Conservation (phyloP, 225 moss, liverwort and hornwort genomes). For the Takakia lepidozioides region DNA sequence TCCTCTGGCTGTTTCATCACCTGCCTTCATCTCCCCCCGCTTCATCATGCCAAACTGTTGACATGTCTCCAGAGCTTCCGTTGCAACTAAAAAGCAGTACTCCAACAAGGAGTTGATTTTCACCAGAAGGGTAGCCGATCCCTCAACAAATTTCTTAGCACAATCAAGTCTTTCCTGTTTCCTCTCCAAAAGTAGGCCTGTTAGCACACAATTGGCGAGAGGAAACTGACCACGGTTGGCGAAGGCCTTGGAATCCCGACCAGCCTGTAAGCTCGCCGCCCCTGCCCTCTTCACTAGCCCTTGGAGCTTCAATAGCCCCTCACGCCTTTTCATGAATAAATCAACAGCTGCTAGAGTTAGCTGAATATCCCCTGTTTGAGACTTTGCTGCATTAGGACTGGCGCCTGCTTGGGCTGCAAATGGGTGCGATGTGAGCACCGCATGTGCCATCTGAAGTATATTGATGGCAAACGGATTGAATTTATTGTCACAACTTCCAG, state of each 20-base stretch:
- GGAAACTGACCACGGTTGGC: constrained; percentile 8
- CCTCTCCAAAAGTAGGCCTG: constrained; percentile 11
- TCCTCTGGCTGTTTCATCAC: constrained; percentile 7
- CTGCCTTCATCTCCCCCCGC: no score
- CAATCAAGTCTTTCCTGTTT: constrained; percentile 10
- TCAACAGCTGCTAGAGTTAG: constrained; percentile 19
- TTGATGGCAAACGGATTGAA: constrained; percentile 22
- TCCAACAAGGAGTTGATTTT: constrained; percentile 20
- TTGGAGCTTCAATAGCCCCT: constrained; percentile 8
- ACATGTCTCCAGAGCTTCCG: constrained; percentile 8
- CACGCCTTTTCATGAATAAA: constrained; percentile 14
- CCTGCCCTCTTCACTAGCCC: constrained; percentile 8
- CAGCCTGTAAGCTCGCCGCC: constrained; percentile 18
- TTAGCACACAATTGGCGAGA: constrained; percentile 8
- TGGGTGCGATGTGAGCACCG: constrained; percentile 16
- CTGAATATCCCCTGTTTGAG: constrained; percentile 14
- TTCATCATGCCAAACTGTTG: constrained; percentile 5
- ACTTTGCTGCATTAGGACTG: no score
- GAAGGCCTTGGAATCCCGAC: constrained; percentile 17
- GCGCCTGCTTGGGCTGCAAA: no score
- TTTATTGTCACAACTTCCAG: no score
- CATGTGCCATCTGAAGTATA: constrained; percentile 20
- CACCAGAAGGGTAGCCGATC: constrained; percentile 12
- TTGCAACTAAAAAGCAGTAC: constrained; percentile 15
- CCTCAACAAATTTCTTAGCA: constrained; percentile 8